Percentiles rank a stretch among this genome's conserved stretches.
Conservation (phyloP, 257 asterid species). For the Coffea canephora region DNA sequence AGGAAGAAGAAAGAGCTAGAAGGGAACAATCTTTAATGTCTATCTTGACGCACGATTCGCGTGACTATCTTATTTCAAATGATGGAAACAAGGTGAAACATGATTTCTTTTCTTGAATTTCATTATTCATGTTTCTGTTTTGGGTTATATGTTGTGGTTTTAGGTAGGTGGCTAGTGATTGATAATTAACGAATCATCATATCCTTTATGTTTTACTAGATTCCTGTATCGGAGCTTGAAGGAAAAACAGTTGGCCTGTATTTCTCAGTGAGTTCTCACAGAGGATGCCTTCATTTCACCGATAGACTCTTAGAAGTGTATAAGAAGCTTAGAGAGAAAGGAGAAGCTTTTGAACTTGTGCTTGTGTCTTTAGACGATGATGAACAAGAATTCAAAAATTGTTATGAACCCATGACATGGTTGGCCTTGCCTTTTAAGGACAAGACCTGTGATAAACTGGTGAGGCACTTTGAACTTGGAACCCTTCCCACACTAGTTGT, state of each 20-base stretch:
- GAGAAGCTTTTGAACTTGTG: slow-evolving; percentile 29
- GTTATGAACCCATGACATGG: slow-evolving; percentile 32
- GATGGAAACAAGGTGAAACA: slow-evolving; percentile 26
- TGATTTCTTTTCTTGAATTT: too few relatives aligned
- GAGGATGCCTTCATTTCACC: slow-evolving; percentile 22
- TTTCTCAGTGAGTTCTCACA: slow-evolving; percentile 14
- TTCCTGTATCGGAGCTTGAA: slow-evolving; percentile 33
- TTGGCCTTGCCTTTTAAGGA: slow-evolving; percentile 35
- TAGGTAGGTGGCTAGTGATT: background rate
- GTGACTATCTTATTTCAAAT: slow-evolving; percentile 27
- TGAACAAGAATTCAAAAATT: slow-evolving; percentile 19
- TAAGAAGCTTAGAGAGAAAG: slow-evolving; percentile 16
- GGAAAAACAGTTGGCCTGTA: slow-evolving; percentile 33
- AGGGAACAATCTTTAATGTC: slow-evolving; percentile 29
- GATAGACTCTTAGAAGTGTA: slow-evolving; percentile 23
- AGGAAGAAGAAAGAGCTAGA: slow-evolving; percentile 25
- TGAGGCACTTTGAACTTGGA: slow-evolving; percentile 25
- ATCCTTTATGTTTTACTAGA: slow-evolving; percentile 12
- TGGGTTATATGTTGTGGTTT: background rate
- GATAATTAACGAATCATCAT: background rate
- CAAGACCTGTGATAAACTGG: slow-evolving; percentile 22
- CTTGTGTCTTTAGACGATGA: slow-evolving; percentile 27
- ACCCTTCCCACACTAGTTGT: slow-evolving; percentile 26
- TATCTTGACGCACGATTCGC: slow-evolving; percentile 22
- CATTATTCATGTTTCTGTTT: background rate